Base-by-base conservation (phyloP, 2,329 filamentous ascomycete genomes). In the Claviceps sp. region DNA sequence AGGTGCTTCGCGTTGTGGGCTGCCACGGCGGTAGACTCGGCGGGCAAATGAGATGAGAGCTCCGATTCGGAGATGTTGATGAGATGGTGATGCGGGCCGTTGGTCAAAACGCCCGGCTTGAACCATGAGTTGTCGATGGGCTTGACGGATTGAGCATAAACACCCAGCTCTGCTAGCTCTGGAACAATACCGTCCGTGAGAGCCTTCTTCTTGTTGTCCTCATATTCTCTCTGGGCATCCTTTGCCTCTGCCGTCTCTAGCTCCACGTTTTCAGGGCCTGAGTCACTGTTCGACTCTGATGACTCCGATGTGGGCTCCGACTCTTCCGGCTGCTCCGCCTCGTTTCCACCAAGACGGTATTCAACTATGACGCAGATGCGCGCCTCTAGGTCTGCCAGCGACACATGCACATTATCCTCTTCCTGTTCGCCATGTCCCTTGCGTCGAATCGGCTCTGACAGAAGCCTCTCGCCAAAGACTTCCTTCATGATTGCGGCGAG, bases 121-220 rank as follows among this genome's bases (percentile, higher is more conserved):
- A 75, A 84, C 82, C 82, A 86, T 0, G 79, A 81, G 58, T 81
- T 78, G 63, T 85, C 75, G 51, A 67, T 66, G 0, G 82, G 82
- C 61, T 86, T 86, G 52, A 85, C 80, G 0, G 79, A 83, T 61
- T 86, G 82, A 0, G 82, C 82, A 57, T 85, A 86, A 2, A 86
- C 79, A 3, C 82, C 82, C 0, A 86, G 70, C 43, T 75, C 76
- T 1, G 80, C 80, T 1, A 86, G 73, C 58, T 84, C 81, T 0
- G 82, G 79, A 22, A 85, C 71, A 57, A 86, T 84, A 52, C 70
- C 61, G 6, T 68, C 68, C 0, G 70, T 67, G 1, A 72, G 63
- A 58, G 77, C 74, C 58, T 76, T 64, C 59, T 77, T 75, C 58
- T 76, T 77, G 61, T 77, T 72, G 11, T 67, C 67, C 51, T 74